These are phyloP conservation scores for Otatea glauca DNA, from an alignment of 176 grass and related monocot genomes.

Conservation along the genomic window DNA sequence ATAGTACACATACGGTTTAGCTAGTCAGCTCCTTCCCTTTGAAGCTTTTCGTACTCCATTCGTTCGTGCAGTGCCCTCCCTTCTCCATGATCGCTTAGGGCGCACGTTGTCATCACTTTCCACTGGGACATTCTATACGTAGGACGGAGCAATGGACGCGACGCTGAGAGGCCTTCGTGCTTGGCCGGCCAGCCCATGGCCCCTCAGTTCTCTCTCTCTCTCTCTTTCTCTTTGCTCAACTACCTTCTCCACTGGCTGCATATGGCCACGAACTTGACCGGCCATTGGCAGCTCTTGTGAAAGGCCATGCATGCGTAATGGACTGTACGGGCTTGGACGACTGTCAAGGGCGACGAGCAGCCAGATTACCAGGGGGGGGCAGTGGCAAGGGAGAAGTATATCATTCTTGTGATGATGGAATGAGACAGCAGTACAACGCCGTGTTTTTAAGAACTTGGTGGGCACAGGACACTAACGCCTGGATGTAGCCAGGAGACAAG, in stretches of 20 bases:
- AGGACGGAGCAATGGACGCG: constrained; percentile 28
- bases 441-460: no score
- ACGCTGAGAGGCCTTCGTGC: not conserved
- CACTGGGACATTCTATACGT: constrained; percentile 29
- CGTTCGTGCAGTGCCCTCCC: not conserved
- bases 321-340: not conserved
- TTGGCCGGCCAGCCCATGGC: not conserved
- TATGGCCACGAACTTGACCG: constrained; percentile 2
- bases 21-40: not conserved
- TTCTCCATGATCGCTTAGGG: not conserved
- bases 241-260: constrained; percentile 15
- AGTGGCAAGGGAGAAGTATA: not conserved
- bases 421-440: not conserved
- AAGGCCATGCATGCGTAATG: not conserved
- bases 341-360: not conserved
- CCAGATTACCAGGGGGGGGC: not conserved
- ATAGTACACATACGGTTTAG: not conserved
- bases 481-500: no score
- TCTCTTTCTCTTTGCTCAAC: no score
- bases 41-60: not conserved
- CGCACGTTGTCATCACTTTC: constrained; percentile 43
- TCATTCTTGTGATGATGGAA: no score
- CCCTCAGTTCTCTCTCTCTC: not conserved
- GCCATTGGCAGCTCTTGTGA: constrained; percentile 45
- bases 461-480: no score